Evolutionary conservation across 768 basidiomycete species (phyloP).

Genomic region (Lactarius psammicola): DNA sequence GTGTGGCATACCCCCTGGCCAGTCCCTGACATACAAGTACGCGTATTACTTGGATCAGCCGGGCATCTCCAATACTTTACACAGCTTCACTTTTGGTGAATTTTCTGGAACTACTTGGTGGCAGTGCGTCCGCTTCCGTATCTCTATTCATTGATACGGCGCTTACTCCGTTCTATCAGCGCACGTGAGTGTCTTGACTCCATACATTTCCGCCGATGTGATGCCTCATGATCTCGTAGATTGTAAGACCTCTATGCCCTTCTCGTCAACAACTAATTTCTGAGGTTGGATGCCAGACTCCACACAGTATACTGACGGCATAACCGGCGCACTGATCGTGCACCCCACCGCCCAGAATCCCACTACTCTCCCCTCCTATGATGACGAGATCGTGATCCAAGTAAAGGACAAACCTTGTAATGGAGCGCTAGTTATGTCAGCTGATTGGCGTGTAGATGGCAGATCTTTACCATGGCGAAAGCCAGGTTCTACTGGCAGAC

Average conservation of each 20-base stretch:
- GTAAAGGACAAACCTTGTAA: neutral
- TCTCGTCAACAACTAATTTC: neutral
- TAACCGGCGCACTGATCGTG: conserved; percentile 48
- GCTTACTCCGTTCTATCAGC: conserved; percentile 18
- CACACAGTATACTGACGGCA: conserved; percentile 49
- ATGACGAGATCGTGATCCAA: conserved; percentile 39
- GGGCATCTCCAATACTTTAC: neutral
- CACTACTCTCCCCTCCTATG: conserved; percentile 38
- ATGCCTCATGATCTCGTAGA: conserved; percentile 15
- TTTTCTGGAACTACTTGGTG: conserved; percentile 51
- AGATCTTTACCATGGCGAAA: conserved; percentile 37
- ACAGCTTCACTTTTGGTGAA: conserved; percentile 43
- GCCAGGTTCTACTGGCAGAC: conserved; percentile 31
- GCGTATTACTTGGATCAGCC: conserved; percentile 7
- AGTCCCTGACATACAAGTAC: conserved; percentile 42
- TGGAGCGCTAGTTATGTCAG: neutral
- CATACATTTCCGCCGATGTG: neutral
- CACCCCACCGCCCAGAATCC: conserved; percentile 41
- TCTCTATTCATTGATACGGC: too few species aligned
- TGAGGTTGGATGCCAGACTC: conserved; percentile 20
- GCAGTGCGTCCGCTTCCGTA: conserved; percentile 37
- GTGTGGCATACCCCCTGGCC: conserved; percentile 53
- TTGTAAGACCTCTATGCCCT: conserved; percentile 25
- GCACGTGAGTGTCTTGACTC: conserved; percentile 29
- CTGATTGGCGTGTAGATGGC: conserved; percentile 36